phyloP scores from a whole-genome alignment of 371 early-diverging fungal genomes.

The Sporodiniella umbellata region DNA sequence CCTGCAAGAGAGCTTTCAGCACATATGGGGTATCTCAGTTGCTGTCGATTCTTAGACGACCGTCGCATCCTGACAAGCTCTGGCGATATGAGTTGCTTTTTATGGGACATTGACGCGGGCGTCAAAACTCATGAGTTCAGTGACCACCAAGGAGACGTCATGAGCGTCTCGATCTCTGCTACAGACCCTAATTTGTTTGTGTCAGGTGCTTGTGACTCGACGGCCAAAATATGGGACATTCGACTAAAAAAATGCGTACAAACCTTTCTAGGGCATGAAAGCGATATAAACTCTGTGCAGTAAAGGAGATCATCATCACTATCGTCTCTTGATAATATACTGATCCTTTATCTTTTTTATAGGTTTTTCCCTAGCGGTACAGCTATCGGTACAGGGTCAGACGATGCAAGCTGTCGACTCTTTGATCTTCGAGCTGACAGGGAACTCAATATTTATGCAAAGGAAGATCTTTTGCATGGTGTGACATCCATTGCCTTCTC shows the following conservation, averaged over 20 bases:
- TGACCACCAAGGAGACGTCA: slow-evolving; percentile 97
- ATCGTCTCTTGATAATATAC: not conserved
- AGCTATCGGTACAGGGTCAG: slow-evolving; percentile 96
- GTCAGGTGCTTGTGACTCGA: slow-evolving; percentile 96
- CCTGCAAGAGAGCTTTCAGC: slow-evolving; percentile 92
- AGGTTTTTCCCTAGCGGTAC: slow-evolving; percentile 96
- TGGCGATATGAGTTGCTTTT: slow-evolving; percentile 97
- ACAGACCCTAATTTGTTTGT: slow-evolving; percentile 91
- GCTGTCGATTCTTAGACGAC: slow-evolving; percentile 94
- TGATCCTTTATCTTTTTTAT: not conserved
- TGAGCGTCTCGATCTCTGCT: slow-evolving; percentile 71
- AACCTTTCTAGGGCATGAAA: slow-evolving; percentile 95
- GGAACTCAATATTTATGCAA: slow-evolving; percentile 92
- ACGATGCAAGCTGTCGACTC: slow-evolving; percentile 95
- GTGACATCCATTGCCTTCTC: slow-evolving; percentile 97
- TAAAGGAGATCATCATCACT: too few species aligned
- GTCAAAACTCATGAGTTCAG: slow-evolving; percentile 89
- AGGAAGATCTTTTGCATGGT: slow-evolving; percentile 93
- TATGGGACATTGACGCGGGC: slow-evolving; percentile 98
- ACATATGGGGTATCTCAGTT: slow-evolving; percentile 96
- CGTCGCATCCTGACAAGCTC: slow-evolving; percentile 91
- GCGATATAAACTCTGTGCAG: slow-evolving; percentile 96
- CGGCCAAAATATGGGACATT: slow-evolving; percentile 98
- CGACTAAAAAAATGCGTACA: slow-evolving; percentile 92
- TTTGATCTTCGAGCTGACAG: slow-evolving; percentile 97